Evolutionary conservation across 176 grass and related monocot genomes (phyloP), one percentile per base, ranked within the genome.

Genomic region (Ensete ventricosum): DNA sequence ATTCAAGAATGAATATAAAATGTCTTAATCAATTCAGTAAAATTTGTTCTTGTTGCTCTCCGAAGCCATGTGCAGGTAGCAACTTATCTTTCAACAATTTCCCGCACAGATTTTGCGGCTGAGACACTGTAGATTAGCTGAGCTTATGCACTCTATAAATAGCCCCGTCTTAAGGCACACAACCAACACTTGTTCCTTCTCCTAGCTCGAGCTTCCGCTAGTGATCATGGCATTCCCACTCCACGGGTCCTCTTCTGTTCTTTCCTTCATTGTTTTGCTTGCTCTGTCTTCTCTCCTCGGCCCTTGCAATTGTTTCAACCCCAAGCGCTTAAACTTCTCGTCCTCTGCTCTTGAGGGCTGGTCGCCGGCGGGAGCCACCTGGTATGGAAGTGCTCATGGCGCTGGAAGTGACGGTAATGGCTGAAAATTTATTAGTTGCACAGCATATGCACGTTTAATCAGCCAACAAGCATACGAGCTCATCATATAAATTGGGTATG

Each of bases 361-460:
- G 71, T 53, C 58, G 74, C 78, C 24, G 49, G 73, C 24, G 25
- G 20, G 25, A 59, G 14, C 23, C 20, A 50, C 58, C 3, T 76
- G 22, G 68, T 73, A 80, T 74, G 87, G 83, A 67, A 25, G 66
- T 69, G 82, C 74, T 50, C 57, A 79, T 27, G 51, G 54, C 23
- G 21, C 21, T 11, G 10, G 72, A 43, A 67, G 43, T 6, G 11
- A 2, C 20, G 50, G 34, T 9, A 55, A 74, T 70, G 52, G 52
- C 27, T 67, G 80, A 64, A 21, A 0, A 19, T 73, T 6, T 43
- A 43, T 3, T 3, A 43, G 34, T 43, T 43, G 34, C 34, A 43
- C 34, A 5, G 34, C 34, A 43, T 43, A 43, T 43, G 34, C 34
- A 43, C 5, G 4, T 43, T 43, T 43, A 43, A 43, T 43, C 34